phyloP scores from a whole-genome alignment of 441 rosid species.

The Melastoma candidum region DNA sequence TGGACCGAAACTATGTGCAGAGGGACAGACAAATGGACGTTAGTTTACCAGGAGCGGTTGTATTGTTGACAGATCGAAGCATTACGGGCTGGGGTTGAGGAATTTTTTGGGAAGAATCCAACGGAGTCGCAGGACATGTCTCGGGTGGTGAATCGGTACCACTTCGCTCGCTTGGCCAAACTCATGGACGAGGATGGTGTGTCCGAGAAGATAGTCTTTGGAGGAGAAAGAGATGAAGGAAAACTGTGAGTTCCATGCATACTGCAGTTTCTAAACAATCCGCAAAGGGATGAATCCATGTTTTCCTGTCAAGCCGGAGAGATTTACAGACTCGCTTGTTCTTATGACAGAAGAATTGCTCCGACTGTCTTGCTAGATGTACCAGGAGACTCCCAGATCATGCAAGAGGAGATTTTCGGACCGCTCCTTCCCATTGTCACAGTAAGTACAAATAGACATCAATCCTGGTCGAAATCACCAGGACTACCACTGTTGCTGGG shows the following conservation, averaged over 20 bases:
- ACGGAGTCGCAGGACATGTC: conserved; percentile 29
- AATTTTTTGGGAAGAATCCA: conserved; percentile 26
- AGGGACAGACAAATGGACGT: not conserved
- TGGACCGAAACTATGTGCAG: not conserved
- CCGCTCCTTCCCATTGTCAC: conserved; percentile 56
- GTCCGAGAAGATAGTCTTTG: conserved; percentile 23
- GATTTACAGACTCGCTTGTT: not conserved
- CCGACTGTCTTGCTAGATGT: conserved; percentile 54
- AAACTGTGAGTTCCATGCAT: conserved; percentile 23
- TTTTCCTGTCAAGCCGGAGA: not conserved
- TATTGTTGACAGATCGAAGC: conserved; percentile 23
- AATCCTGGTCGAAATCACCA: not conserved
- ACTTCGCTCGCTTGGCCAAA: conserved; percentile 26
- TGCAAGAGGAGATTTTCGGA: conserved; percentile 69
- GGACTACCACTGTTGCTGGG: not conserved
- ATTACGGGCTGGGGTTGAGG: conserved; percentile 21
- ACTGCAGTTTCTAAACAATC: not conserved
- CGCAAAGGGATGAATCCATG: too few relatives aligned
- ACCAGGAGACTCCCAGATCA: conserved; percentile 46
- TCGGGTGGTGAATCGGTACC: conserved; percentile 29
- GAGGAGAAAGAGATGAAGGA: conserved; percentile 31
- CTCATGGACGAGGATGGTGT: conserved; percentile 33
- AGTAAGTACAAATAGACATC: conserved; percentile 16
- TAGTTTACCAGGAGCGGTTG: not conserved
- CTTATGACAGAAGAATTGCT: conserved; percentile 37